Percentiles rank a stretch among this genome's conserved stretches.
Evolutionary conservation across 176 grass and related monocot genomes (phyloP).

Genomic region (Carex cristatella): DNA sequence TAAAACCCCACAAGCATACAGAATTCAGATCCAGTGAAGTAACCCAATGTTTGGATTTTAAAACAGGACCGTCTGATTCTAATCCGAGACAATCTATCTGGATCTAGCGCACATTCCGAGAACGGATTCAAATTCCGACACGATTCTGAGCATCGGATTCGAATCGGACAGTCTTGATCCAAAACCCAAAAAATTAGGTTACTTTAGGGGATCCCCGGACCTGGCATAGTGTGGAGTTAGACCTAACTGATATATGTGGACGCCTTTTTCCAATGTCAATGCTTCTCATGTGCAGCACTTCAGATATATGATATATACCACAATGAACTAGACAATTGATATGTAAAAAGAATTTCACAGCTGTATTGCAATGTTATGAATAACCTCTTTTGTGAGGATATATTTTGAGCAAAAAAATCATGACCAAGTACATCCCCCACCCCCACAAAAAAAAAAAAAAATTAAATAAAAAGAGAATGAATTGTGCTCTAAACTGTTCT

Average conservation of each 20-base stretch:
- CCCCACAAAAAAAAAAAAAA: neutral
- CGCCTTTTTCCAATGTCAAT: slow-evolving; percentile 10
- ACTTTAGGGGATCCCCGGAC: no score
- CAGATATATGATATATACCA: neutral
- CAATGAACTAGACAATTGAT: neutral
- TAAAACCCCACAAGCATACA: neutral
- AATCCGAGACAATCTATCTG: no score
- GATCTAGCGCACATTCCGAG: no score
- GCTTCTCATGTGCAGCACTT: neutral
- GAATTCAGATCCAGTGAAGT: no score
- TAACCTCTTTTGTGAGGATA: neutral
- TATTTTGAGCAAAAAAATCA: neutral
- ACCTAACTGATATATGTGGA: slow-evolving; percentile 17
- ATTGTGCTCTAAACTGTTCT: neutral
- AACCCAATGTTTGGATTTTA: no score
- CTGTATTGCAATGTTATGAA: neutral
- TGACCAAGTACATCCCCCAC: neutral
- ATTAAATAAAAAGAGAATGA: neutral
- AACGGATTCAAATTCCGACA: no score
- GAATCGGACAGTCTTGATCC: no score
- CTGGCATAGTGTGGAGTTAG: neutral
- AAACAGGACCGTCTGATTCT: no score
- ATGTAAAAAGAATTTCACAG: neutral
- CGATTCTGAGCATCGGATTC: no score
- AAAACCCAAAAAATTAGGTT: no score